Conservation (phyloP, 495 filamentous ascomycete species). For the Ascobolus immersus region DNA sequence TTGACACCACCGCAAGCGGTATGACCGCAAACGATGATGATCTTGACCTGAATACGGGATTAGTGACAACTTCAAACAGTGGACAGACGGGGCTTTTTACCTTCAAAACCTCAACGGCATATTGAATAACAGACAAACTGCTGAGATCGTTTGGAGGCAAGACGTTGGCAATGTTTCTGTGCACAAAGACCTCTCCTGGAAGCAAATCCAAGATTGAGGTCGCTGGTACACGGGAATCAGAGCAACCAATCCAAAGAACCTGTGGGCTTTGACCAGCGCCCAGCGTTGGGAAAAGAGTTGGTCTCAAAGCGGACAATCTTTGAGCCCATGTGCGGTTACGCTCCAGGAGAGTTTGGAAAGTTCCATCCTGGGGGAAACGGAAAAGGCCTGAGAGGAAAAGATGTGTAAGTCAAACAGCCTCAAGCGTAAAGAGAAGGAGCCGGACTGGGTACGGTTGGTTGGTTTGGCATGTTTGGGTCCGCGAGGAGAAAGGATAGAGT, state of each 20-base stretch:
- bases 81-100: conserved; percentile 13
- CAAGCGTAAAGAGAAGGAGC: too few relatives aligned
- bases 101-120: conserved; percentile 31
- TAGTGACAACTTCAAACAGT: conserved; percentile 3
- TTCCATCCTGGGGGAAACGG: too few relatives aligned
- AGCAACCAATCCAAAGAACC: conserved; percentile 40
- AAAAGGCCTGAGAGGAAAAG: too few relatives aligned
- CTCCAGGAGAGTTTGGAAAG: conserved; percentile 28
- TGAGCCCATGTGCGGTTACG: conserved; percentile 30
- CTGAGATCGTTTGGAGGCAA: conserved; percentile 32
- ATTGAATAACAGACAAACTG: conserved; percentile 36
- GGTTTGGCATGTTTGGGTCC: too few relatives aligned
- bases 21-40: conserved; percentile 39
- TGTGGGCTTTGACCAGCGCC: conserved; percentile 29
- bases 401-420: too few relatives aligned
- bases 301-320: conserved; percentile 24
- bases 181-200: conserved; percentile 34
- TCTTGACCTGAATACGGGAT: conserved; percentile 20
- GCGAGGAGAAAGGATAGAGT: too few relatives aligned
- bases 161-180: conserved; percentile 40
- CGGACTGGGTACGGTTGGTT: too few relatives aligned
- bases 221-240: conserved; percentile 36
- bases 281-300: conserved; percentile 30
- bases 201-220: conserved; percentile 33
- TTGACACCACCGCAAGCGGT: conserved; percentile 39